Evolutionary conservation across 257 asterid species (phyloP).

Genomic region (Petrea volubilis): DNA sequence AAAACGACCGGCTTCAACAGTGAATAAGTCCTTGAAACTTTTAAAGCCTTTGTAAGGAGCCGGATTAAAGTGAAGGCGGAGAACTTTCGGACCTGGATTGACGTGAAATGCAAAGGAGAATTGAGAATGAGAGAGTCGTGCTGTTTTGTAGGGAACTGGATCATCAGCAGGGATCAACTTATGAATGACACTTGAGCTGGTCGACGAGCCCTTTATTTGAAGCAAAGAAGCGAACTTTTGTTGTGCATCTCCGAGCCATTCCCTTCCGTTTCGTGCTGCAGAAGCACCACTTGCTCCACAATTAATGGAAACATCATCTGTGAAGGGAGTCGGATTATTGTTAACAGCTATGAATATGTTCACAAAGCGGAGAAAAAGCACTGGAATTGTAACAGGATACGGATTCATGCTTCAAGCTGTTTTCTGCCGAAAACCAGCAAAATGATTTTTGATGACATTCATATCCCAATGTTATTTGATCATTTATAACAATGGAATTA

Average conservation of each 20-base stretch:
- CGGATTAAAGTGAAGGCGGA: constrained; percentile 25
- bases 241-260: constrained; percentile 34
- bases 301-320: constrained; percentile 32
- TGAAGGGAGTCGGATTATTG: no score
- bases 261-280: constrained; percentile 31
- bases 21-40: constrained; percentile 5
- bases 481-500: no score
- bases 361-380: not conserved
- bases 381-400: not conserved
- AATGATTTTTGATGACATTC: not conserved
- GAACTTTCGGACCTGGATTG: constrained; percentile 29
- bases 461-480: no score
- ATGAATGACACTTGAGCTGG: constrained; percentile 18
- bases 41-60: constrained; percentile 14
- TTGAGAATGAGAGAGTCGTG: constrained; percentile 11
- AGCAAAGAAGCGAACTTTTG: not conserved
- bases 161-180: not conserved
- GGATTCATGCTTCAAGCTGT: not conserved
- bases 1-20: constrained; percentile 26
- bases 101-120: constrained; percentile 10
- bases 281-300: constrained; percentile 30
- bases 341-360: no score
- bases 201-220: constrained; percentile 32
- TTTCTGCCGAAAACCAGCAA: not conserved
- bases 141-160: constrained; percentile 20